Base-by-base conservation (phyloP, 2,329 filamentous ascomycete species). In the Bipolaris gigantea region DNA sequence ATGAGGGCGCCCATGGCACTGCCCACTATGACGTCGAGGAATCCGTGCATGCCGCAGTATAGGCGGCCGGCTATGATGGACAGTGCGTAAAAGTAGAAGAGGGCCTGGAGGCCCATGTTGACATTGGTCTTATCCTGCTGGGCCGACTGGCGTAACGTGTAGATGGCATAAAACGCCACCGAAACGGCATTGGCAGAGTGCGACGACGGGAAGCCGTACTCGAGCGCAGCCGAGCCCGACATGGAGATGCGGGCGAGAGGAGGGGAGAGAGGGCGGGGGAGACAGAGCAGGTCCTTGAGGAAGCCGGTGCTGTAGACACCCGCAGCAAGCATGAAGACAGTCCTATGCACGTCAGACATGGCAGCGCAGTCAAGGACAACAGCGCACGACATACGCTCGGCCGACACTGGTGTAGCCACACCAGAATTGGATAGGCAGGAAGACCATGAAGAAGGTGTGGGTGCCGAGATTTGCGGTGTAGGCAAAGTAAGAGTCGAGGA, bases 11-110 rank as follows among this genome's bases (percentile, higher is more conserved):
- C 94, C 51, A 97, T 81, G 13, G 86, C 65, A 50, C 88, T 90
- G 6, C 94, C 94, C 52, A 94, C 75, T 13, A 94, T 76, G 21
- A 97, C 92, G 74, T 99, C 94, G 39, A 94, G 81, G 76, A 97
- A 96, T 10, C 94, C 94, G 76, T 99, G 94, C 94, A 99, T 99
- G 57, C 94, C 94, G 71, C 94, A 99, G 78, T 99, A 97, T 33
- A 99, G 80, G 18, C 94, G 86, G 5, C 94, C 94, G 58, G 97
- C 79, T 36, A 97, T 84, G 69, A 99, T 97, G 23, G 93, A 97
- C 11, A 85, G 77, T 32, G 90, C 90, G 71, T 97, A 99, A 64
- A 90, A 87, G 73, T 94, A 95, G 36, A 88, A 86, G 5, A 90
- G 74, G 5, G 76, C 73, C 70, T 94, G 89, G 23, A 96, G 77